phyloP scores from a whole-genome alignment of 768 basidiomycete genomes.

The Collybia mongolica region DNA sequence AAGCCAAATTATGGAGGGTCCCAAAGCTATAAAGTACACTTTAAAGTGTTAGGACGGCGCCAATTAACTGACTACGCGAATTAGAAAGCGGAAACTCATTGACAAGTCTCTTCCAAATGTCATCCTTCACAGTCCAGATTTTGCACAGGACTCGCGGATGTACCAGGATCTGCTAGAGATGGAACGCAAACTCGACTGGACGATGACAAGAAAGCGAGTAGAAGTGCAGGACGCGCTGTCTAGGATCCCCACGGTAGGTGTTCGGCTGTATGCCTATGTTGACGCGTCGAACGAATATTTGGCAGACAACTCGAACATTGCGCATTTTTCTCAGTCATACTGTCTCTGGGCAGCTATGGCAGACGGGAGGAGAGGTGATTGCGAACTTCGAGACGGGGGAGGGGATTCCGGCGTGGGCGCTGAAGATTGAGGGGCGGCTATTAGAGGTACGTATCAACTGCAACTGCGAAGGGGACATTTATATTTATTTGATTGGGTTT shows the following conservation, averaged over 20 bases:
- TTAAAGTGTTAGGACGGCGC: neutral
- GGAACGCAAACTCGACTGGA: conserved; percentile 94
- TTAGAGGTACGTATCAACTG: conserved; percentile 56
- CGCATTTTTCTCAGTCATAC: conserved; percentile 89
- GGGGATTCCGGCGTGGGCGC: conserved; percentile 85
- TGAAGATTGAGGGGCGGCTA: conserved; percentile 85
- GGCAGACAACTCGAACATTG: conserved; percentile 79
- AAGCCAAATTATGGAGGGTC: conserved; percentile 28
- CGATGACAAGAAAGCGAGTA: conserved; percentile 83
- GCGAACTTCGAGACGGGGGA: conserved; percentile 78
- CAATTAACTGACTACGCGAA: neutral
- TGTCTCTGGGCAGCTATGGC: conserved; percentile 84
- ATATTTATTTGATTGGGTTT: conserved; percentile 1
- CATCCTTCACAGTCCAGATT: conserved; percentile 70
- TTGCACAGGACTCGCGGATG: conserved; percentile 80
- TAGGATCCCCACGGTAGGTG: conserved; percentile 64
- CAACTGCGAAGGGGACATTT: too few relatives aligned
- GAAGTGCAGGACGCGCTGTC: conserved; percentile 90
- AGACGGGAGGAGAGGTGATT: conserved; percentile 51
- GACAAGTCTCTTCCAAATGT: conserved; percentile 80
- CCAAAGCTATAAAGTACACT: conserved; percentile 36
- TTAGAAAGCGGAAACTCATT: conserved; percentile 74
- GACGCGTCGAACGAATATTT: conserved; percentile 8
- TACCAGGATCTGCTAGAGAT: conserved; percentile 85
- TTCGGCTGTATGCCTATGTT: neutral